Conservation (phyloP, 805 yeast species). For the Suhomyces sp. region DNA sequence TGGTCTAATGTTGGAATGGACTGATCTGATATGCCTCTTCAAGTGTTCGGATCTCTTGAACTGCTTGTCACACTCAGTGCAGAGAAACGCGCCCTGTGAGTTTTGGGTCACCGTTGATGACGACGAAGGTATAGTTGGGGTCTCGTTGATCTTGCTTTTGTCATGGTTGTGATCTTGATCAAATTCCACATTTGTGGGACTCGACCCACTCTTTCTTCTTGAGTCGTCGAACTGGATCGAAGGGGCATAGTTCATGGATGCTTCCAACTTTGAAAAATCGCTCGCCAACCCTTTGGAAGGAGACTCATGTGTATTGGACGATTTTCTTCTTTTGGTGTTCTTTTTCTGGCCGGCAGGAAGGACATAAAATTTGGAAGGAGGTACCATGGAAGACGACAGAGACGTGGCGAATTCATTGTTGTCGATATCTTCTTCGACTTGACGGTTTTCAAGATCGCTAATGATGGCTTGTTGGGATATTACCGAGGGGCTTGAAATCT, state of each 20-base stretch:
- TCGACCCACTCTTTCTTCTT: neutral
- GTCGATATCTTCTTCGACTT: constrained; percentile 3
- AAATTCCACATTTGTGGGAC: neutral
- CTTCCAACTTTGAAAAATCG: neutral
- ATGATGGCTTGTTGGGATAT: neutral
- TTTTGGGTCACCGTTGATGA: constrained; percentile 6
- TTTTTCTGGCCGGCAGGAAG: constrained; percentile 8
- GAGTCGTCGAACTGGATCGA: neutral
- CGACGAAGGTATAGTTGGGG: neutral
- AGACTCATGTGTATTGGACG: constrained; percentile 5
- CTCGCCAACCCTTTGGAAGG: neutral
- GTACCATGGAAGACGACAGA: neutral
- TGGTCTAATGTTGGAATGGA: constrained; percentile 44
- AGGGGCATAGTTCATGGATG: neutral
- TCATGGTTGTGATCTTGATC: neutral
- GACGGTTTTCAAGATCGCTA: neutral
- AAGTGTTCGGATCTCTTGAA: constrained; percentile 44
- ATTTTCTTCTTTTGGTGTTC: constrained; percentile 9
- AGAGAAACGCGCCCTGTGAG: constrained; percentile 28
- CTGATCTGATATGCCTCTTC: constrained; percentile 42
- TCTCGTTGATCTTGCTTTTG: constrained; percentile 3
- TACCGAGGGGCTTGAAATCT: constrained; percentile 1
- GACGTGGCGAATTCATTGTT: neutral
- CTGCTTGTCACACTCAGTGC: constrained; percentile 41
- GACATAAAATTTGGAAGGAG: neutral